Evolutionary conservation across 108 stramenopile genomes (phyloP).

Genomic region (Aurantiochytrium sp.): DNA sequence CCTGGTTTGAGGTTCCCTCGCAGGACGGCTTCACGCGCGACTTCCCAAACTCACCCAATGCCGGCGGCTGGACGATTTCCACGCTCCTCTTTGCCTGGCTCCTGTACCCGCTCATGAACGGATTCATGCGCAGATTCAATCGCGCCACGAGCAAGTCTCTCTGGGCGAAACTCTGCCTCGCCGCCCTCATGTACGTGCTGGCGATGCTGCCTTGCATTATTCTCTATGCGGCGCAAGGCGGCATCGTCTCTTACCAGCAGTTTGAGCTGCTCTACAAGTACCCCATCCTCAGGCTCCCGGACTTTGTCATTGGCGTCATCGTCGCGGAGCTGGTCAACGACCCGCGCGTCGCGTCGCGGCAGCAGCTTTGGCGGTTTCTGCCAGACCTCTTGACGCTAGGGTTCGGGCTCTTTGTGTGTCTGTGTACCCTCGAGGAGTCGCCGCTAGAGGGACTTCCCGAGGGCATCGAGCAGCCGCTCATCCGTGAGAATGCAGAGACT

Average conservation of each 20-base stretch:
- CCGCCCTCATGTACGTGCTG: background rate
- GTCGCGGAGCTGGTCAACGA: background rate
- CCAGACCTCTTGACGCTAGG: background rate
- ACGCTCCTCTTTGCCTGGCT: slow-evolving; percentile 24
- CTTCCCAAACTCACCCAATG: background rate
- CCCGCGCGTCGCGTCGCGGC: background rate
- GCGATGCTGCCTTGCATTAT: background rate
- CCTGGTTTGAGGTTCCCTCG: slow-evolving; percentile 7
- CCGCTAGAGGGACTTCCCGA: background rate
- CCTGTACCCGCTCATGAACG: background rate
- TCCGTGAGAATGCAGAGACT: background rate
- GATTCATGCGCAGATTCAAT: background rate
- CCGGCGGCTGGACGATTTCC: background rate
- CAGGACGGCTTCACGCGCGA: background rate
- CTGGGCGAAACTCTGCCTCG: background rate
- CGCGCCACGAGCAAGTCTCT: background rate
- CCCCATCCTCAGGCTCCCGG: background rate
- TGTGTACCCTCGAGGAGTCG: background rate
- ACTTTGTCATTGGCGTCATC: slow-evolving; percentile 6
- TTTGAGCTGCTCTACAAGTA: slow-evolving; percentile 8
- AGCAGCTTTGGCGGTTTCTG: background rate
- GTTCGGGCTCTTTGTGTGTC: background rate
- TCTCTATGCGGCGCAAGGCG: background rate
- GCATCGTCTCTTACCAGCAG: background rate
- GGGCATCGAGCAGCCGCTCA: background rate